Conservation (phyloP, 2,329 filamentous ascomycete species). For the Aspergillus persii region DNA sequence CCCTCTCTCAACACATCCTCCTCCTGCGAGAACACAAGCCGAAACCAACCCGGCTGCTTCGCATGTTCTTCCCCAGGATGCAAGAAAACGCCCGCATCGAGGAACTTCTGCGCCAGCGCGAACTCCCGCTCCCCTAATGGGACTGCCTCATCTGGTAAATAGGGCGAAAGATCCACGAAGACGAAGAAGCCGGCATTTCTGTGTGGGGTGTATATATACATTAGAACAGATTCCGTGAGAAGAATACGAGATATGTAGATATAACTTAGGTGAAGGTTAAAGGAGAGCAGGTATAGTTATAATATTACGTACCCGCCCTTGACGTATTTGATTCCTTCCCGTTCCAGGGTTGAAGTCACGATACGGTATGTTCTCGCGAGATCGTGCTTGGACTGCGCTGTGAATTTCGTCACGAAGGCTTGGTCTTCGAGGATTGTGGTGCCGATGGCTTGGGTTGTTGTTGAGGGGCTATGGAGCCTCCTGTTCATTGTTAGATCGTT, state of each 20-base stretch:
- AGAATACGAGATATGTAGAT: background rate
- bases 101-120: constrained; percentile 44
- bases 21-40: constrained; percentile 50
- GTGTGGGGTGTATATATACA: background rate
- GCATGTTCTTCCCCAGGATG: constrained; percentile 48
- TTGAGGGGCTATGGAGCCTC: constrained; percentile 27
- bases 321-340: constrained; percentile 39
- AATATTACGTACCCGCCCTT: constrained; percentile 27
- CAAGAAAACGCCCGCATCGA: constrained; percentile 51
- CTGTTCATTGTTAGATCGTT: constrained; percentile 10
- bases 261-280: too few relatives aligned
- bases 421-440: constrained; percentile 31
- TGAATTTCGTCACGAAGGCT: constrained; percentile 36
- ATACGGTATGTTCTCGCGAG: constrained; percentile 29
- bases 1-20: constrained; percentile 37
- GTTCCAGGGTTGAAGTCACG: constrained; percentile 32
- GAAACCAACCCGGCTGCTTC: constrained; percentile 52
- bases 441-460: constrained; percentile 29
- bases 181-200: constrained; percentile 49
- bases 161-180: constrained; percentile 45
- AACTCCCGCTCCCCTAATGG: constrained; percentile 41
- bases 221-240: background rate
- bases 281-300: background rate
- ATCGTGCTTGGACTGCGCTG: constrained; percentile 19
- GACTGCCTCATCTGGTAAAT: constrained; percentile 28